A percentile compares a stretch with the other conserved stretches of the same genome.
Evolutionary conservation across 2,329 filamentous ascomycete species (phyloP).

Genomic region (Coniochaeta sp.): DNA sequence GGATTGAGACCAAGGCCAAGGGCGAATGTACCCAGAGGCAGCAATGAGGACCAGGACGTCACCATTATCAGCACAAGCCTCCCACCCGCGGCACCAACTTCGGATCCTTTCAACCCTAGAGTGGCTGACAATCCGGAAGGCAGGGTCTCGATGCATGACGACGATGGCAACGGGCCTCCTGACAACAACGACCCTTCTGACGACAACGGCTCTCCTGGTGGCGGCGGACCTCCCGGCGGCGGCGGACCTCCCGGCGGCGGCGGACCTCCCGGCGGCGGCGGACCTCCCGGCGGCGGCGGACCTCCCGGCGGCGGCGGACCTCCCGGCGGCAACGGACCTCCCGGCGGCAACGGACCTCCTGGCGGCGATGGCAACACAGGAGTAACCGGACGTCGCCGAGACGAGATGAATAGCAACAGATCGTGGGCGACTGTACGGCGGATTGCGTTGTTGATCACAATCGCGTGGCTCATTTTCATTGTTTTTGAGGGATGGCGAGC

Average conservation of each 20-base stretch:
- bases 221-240: no score
- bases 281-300: no score
- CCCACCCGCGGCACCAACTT: not conserved
- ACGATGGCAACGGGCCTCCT: no score
- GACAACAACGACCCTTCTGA: no score
- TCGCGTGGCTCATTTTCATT: not conserved
- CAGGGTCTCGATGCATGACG: not conserved
- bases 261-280: no score
- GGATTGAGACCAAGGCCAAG: no score
- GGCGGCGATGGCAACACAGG: not conserved
- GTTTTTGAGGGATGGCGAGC: not conserved
- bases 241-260: no score
- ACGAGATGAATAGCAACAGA: not conserved
- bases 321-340: no score
- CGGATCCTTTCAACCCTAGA: not conserved
- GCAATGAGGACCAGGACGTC: not conserved
- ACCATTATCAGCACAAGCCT: not conserved
- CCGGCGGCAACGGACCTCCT: not conserved
- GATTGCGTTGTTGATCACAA: not conserved
- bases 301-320: no score
- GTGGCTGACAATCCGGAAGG: not conserved
- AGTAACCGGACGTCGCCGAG: not conserved
- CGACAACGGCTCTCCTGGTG: not conserved
- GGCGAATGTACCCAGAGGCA: no score
- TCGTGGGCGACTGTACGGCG: not conserved